phyloP scores from a whole-genome alignment of 352 stramenopile species.

The Salisapilia sapeloensis region DNA sequence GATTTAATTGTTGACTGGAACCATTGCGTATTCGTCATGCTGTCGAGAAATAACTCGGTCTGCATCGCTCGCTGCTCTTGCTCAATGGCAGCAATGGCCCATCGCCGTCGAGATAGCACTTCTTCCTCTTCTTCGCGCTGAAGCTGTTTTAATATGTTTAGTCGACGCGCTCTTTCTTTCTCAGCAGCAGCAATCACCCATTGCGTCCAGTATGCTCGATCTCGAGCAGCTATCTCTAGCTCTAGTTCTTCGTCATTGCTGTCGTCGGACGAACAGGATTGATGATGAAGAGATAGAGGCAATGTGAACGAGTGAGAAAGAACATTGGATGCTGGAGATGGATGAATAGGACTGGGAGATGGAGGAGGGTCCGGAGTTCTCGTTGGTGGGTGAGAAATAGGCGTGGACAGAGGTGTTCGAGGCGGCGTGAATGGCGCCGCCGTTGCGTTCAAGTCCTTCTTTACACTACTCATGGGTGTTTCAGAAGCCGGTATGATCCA shows the following conservation, averaged over 20 bases:
- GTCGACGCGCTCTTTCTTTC: constrained; percentile 44
- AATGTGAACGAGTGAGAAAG: too few relatives aligned
- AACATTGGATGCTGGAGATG: too few relatives aligned
- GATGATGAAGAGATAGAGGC: too few relatives aligned
- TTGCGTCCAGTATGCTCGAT: constrained; percentile 63
- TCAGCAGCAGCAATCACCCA: constrained; percentile 71
- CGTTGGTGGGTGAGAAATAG: too few relatives aligned
- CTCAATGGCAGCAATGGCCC: constrained; percentile 67
- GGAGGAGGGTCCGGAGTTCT: too few relatives aligned
- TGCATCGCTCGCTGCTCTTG: constrained; percentile 69
- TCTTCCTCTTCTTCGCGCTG: constrained; percentile 64
- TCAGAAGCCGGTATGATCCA: not conserved
- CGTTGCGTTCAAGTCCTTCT: too few relatives aligned
- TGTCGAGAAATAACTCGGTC: constrained; percentile 70
- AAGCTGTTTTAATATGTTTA: constrained; percentile 48
- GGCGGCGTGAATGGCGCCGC: too few relatives aligned
- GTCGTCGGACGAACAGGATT: too few relatives aligned
- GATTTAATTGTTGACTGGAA: constrained; percentile 78
- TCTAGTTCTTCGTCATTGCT: not conserved
- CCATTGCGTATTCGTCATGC: constrained; percentile 83
- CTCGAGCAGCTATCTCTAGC: constrained; percentile 1
- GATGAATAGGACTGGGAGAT: too few relatives aligned
- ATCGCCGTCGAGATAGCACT: constrained; percentile 34
- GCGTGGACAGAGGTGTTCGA: too few relatives aligned
- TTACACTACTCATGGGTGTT: too few relatives aligned